These are phyloP conservation scores for Ambrosiella cleistominuta DNA, from an alignment of 2,329 filamentous ascomycete genomes.

Conservation along the genomic window DNA sequence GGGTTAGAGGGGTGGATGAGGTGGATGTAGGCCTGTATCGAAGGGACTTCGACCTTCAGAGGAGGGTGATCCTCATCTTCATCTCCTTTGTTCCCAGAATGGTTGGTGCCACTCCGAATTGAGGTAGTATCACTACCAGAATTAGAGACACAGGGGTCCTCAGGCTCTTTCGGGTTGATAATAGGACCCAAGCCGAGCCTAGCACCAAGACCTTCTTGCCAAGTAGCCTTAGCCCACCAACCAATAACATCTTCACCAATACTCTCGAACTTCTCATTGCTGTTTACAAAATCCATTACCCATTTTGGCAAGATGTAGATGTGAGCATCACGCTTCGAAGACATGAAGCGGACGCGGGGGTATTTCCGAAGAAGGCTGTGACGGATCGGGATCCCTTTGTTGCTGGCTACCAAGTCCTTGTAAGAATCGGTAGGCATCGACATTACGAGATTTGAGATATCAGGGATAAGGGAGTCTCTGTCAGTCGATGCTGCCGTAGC, in stretches of 20 bases:
- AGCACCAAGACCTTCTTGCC: conserved; percentile 64
- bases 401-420: conserved; percentile 63
- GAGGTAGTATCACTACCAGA: conserved; percentile 9
- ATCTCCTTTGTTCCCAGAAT: conserved; percentile 2
- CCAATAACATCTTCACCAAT: conserved; percentile 83
- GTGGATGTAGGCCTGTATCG: conserved; percentile 70
- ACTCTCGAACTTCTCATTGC: conserved; percentile 68
- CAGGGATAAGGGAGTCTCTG: conserved; percentile 45
- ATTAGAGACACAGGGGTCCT: conserved; percentile 7
- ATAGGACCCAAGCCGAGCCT: conserved; percentile 41
- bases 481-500: conserved; percentile 36
- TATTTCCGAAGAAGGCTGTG: conserved; percentile 60
- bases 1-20: conserved; percentile 48
- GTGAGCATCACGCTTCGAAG: conserved; percentile 74
- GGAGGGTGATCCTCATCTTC: conserved; percentile 15
- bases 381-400: conserved; percentile 55
- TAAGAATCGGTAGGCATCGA: conserved; percentile 78
- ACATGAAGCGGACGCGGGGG: conserved; percentile 61
- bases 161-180: conserved; percentile 9
- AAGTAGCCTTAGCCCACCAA: conserved; percentile 89
- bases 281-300: conserved; percentile 67
- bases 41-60: conserved; percentile 34
- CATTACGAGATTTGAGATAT: conserved; percentile 64
- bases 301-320: conserved; percentile 89
- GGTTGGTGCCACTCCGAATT: neutral